Base-by-base conservation (phyloP, 768 basidiomycete species). In the Psilocybe azurescens region DNA sequence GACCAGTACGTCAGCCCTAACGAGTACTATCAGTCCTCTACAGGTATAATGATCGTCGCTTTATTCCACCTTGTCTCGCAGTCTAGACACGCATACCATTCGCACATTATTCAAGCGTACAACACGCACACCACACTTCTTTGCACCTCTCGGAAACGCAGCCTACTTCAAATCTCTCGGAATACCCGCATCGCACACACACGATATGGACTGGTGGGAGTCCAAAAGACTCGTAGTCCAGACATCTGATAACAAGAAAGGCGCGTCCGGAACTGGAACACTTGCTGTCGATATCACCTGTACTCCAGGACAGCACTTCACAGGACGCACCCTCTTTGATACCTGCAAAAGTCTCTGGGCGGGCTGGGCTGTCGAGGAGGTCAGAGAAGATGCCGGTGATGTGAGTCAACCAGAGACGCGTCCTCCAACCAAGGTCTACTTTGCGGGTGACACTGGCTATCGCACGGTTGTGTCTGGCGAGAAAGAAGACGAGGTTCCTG, bases 391-490 rank as follows among this genome's bases (percentile, higher is more conserved):
- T 9, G 41, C 16, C n/a, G 70, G 73, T 11, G 72, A 71, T 8
- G 41, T 16, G 6, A 28, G 28, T 1, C 44, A 63, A 5, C 62
- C 53, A 1, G 48, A n/a, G 14, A 18, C 49, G 63, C 57, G 60
- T 47, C 16, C 58, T 57, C 66, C 70, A 1, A 71, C 70, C 2
- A 84, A 84, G 56, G 73, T 85, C 16, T 89, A 77, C 68, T 91
- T 92, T 70, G 88, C 78, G 5, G 91, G 91, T 11, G 90, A 91
- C 71, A 93, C 89, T 1, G 89, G 85, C 8, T 86, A 87, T 69
- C 75, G 84, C 24, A 65, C 80, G 0, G 85, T 86, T 14, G 62
- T 62, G 51, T 77, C 75, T 62, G 81, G 79, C 0, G 77, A 83
- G 71, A 81, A 79, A 65, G 85, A 81, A 71, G 78, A 83, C 1